Percentiles rank a stretch among this genome's conserved stretches.
Evolutionary conservation across 495 filamentous ascomycete species (phyloP).

Genomic region (Cercophora sp.): DNA sequence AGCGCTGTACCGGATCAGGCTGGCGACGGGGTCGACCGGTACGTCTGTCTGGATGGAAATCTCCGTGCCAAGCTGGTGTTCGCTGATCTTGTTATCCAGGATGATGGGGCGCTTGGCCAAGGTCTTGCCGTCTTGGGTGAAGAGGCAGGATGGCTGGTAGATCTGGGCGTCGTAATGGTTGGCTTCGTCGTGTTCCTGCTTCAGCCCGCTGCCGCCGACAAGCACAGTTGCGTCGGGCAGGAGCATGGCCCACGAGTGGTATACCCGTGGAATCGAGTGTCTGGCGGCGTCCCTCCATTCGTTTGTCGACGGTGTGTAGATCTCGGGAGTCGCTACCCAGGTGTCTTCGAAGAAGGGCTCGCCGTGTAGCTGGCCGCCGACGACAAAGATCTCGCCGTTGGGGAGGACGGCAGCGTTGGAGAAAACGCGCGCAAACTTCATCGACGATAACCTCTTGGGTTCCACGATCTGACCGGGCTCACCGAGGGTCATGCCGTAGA

Average conservation of each 20-base stretch:
- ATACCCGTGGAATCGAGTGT: slow-evolving; percentile 46
- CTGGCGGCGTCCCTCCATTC: slow-evolving; percentile 41
- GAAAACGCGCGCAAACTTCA: slow-evolving; percentile 1
- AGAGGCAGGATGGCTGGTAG: slow-evolving; percentile 54
- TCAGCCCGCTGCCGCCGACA: slow-evolving; percentile 54
- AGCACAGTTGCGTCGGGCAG: slow-evolving; percentile 54
- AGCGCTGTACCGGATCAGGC: slow-evolving; percentile 5
- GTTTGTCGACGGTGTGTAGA: slow-evolving; percentile 1
- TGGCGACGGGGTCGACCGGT: not conserved
- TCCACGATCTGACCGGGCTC: not conserved
- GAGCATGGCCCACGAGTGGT: slow-evolving; percentile 54
- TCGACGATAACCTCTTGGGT: not conserved
- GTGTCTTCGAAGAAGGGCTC: slow-evolving; percentile 49
- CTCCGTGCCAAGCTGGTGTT: not conserved
- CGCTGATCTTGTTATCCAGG: not conserved
- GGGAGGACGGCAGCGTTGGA: slow-evolving; percentile 52
- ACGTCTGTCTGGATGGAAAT: slow-evolving; percentile 1
- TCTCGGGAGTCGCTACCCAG: slow-evolving; percentile 34
- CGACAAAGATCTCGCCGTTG: slow-evolving; percentile 52
- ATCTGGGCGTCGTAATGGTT: slow-evolving; percentile 60
- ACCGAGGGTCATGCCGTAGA: slow-evolving; percentile 1
- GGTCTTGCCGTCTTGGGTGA: slow-evolving; percentile 20
- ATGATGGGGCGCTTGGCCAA: not conserved
- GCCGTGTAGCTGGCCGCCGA: slow-evolving; percentile 48
- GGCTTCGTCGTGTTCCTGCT: slow-evolving; percentile 37